phyloP scores from a whole-genome alignment of 73 alveolate genomes.

The Paramecium biaurelia region DNA sequence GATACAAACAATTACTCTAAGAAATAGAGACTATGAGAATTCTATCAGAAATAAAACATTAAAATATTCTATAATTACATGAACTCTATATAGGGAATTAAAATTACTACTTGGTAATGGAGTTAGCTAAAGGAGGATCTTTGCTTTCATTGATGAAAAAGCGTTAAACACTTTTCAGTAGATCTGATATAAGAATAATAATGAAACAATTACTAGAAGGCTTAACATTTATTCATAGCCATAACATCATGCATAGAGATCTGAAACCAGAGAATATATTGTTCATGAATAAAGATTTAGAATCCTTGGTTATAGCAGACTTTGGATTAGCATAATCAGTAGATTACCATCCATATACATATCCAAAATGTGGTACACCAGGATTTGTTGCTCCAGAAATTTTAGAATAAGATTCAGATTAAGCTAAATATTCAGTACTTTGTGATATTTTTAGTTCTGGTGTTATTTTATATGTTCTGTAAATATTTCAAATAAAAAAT shows the following conservation, averaged over 20 bases:
- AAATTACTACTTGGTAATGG: conserved; percentile 41
- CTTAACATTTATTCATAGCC: conserved; percentile 76
- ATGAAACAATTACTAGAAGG: conserved; percentile 80
- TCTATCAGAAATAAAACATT: not conserved
- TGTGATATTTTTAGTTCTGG: conserved; percentile 60
- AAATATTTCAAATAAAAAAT: not conserved
- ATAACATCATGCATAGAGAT: conserved; percentile 90
- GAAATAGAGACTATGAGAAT: conserved; percentile 27
- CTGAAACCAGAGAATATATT: conserved; percentile 85
- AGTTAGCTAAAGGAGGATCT: conserved; percentile 22
- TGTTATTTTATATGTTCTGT: conserved; percentile 41
- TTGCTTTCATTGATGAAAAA: conserved; percentile 10
- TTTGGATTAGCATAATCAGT: conserved; percentile 79
- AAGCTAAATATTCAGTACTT: conserved; percentile 16
- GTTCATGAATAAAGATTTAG: conserved; percentile 68
- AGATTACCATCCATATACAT: conserved; percentile 11
- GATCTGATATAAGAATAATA: conserved; percentile 31
- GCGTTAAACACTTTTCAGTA: not conserved
- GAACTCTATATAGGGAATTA: conserved; percentile 46
- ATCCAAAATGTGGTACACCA: conserved; percentile 64
- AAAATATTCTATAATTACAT: conserved; percentile 2
- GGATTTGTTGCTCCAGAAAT: conserved; percentile 70
- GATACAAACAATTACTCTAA: not conserved
- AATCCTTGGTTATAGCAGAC: conserved; percentile 77
- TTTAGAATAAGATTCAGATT: conserved; percentile 56